phyloP scores from a whole-genome alignment of 768 basidiomycete genomes.

The Lactarius akahatsu region DNA sequence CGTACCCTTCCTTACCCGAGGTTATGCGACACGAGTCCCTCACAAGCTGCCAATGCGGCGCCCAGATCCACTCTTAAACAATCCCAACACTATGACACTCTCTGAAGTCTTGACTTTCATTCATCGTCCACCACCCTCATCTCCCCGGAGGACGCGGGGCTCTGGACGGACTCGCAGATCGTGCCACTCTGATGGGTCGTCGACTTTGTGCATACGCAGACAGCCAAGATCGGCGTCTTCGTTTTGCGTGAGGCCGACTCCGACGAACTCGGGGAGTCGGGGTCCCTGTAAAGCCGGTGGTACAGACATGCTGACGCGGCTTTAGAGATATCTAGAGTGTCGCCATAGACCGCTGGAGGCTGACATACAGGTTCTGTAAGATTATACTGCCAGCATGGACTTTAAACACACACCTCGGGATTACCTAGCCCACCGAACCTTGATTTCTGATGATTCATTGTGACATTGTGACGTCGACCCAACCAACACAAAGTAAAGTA shows the following conservation, averaged over 20 bases:
- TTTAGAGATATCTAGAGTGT: no score
- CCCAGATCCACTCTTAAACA: constrained; percentile 27
- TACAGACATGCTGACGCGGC: constrained; percentile 59
- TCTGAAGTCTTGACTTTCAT: constrained; percentile 67
- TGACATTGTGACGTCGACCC: no score
- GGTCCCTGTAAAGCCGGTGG: constrained; percentile 63
- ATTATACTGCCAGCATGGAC: neutral
- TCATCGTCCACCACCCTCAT: constrained; percentile 84
- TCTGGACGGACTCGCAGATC: constrained; percentile 79
- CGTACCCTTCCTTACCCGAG: constrained; percentile 10
- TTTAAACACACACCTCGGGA: constrained; percentile 31
- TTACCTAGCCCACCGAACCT: no score
- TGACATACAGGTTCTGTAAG: no score
- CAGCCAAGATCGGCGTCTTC: constrained; percentile 71
- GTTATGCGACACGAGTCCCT: no score
- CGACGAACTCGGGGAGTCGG: no score
- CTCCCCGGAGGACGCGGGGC: constrained; percentile 69
- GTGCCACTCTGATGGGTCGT: constrained; percentile 67
- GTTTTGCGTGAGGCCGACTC: constrained; percentile 57
- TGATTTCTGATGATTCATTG: no score
- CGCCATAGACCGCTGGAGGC: constrained; percentile 34
- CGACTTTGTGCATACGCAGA: constrained; percentile 69
- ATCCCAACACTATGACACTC: constrained; percentile 17
- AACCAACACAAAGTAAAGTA: no score
- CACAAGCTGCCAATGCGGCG: no score